Conservation (phyloP, 2,329 filamentous ascomycete species). For the Penicillium sp. region DNA sequence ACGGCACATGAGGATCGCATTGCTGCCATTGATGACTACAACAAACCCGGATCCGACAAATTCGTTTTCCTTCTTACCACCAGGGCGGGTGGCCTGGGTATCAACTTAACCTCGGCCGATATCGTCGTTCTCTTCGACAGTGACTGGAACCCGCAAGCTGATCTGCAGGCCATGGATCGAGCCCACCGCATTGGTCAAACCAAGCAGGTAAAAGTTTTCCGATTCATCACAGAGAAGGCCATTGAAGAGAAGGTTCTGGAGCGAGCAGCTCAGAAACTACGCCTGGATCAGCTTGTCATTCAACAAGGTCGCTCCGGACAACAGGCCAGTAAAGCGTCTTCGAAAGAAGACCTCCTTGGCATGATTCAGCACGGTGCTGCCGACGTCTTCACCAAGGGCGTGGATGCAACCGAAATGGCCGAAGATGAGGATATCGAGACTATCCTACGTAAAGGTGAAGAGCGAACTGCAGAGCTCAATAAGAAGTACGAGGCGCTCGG, state of each 20-base stretch:
- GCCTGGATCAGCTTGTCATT: conserved; percentile 94
- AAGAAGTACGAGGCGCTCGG: conserved; percentile 95
- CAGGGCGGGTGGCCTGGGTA: conserved; percentile 89
- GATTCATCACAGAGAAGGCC: conserved; percentile 95
- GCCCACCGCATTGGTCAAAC: conserved; percentile 98
- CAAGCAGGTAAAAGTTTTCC: conserved; percentile 94
- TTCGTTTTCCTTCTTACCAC: conserved; percentile 96
- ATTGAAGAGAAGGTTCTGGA: conserved; percentile 98
- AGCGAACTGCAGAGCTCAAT: conserved; percentile 84
- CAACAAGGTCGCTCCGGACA: conserved; percentile 93
- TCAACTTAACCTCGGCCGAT: conserved; percentile 92
- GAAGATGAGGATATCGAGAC: conserved; percentile 82
- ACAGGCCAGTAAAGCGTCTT: conserved; percentile 84
- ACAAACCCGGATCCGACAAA: conserved; percentile 91
- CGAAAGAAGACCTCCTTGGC: conserved; percentile 90
- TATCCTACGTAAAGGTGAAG: conserved; percentile 81
- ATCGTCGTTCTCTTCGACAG: conserved; percentile 97
- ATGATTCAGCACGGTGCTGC: conserved; percentile 99
- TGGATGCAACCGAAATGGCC: conserved; percentile 59
- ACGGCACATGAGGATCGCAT: conserved; percentile 98
- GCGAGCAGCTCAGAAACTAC: conserved; percentile 91
- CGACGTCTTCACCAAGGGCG: conserved; percentile 78
- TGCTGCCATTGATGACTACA: conserved; percentile 96
- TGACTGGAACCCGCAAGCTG: conserved; percentile 98
- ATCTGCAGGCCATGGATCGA: conserved; percentile 98